Conservation (phyloP, 169 alveolate genomes). For the Cryptosporidium sp. region DNA sequence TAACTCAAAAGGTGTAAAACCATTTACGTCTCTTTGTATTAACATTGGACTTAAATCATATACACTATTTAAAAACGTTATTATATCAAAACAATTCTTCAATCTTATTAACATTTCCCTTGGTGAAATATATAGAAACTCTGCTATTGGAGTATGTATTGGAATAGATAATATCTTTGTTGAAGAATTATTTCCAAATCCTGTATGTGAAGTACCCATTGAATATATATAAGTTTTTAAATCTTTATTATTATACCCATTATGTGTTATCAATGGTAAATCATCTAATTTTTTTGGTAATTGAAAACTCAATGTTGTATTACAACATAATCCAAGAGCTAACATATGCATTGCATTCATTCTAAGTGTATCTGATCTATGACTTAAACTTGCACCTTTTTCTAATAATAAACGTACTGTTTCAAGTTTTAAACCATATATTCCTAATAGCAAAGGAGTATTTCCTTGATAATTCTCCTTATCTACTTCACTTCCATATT, state of each 20-base stretch:
- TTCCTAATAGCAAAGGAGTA: conserved; percentile 87
- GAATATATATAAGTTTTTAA: conserved; percentile 67
- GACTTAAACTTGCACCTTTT: conserved; percentile 78
- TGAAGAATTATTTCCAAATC: conserved; percentile 63
- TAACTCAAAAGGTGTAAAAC: conserved; percentile 59
- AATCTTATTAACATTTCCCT: conserved; percentile 63
- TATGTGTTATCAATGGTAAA: conserved; percentile 53
- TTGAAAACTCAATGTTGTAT: conserved; percentile 51
- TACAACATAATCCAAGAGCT: conserved; percentile 61
- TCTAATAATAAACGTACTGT: conserved; percentile 81
- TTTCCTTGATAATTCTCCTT: conserved; percentile 84
- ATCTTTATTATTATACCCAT: conserved; percentile 64
- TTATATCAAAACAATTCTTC: conserved; percentile 46
- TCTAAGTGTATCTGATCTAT: conserved; percentile 24
- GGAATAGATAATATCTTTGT: conserved; percentile 63
- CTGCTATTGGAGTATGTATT: conserved; percentile 69
- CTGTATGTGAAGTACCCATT: conserved; percentile 69
- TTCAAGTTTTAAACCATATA: conserved; percentile 82
- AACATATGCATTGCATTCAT: conserved; percentile 59
- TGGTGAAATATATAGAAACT: conserved; percentile 65
- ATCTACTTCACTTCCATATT: conserved; percentile 79
- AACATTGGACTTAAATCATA: conserved; percentile 58
- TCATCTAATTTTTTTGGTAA: conserved; percentile 69
- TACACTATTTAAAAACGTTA: conserved; percentile 21
- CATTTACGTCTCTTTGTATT: conserved; percentile 45